Percentiles rank a stretch among this genome's conserved stretches.
phyloP scores from a whole-genome alignment of 768 basidiomycete genomes.

The Cytidiella melzeri region DNA sequence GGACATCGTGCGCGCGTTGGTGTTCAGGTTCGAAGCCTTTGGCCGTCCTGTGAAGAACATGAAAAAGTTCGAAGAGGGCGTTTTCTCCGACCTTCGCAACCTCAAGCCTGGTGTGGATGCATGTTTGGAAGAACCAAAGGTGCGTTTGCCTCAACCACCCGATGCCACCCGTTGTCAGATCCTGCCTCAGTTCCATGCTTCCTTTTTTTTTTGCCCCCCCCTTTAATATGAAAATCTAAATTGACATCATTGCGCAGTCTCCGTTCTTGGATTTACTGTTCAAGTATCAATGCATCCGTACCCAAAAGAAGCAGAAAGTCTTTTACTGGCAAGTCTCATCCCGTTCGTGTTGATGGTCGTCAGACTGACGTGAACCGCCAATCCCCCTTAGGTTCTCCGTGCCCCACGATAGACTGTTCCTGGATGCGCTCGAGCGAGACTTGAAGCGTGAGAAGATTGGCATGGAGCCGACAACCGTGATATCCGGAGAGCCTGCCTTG shows the following conservation, averaged over 20 bases:
- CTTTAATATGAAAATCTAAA: constrained; percentile 2
- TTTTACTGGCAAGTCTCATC: constrained; percentile 76
- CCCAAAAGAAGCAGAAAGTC: constrained; percentile 99
- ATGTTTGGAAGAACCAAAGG: constrained; percentile 94
- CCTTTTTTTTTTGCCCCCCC: not conserved
- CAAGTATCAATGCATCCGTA: constrained; percentile 95
- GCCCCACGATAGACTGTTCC: constrained; percentile 93
- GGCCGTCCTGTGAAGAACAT: constrained; percentile 85
- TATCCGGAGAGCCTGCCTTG: constrained; percentile 74
- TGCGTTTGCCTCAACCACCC: constrained; percentile 35
- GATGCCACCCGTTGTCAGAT: not conserved
- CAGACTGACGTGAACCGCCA: not conserved
- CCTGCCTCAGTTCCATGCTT: not conserved
- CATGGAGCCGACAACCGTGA: constrained; percentile 73
- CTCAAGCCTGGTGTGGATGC: constrained; percentile 92
- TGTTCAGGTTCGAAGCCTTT: constrained; percentile 93
- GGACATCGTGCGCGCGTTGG: constrained; percentile 90
- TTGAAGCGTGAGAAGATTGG: constrained; percentile 94
- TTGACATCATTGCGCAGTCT: constrained; percentile 45
- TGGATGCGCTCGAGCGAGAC: constrained; percentile 94
- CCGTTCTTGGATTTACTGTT: constrained; percentile 91
- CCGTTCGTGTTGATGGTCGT: not conserved
- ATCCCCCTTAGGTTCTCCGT: constrained; percentile 75
- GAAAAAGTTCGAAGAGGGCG: constrained; percentile 98
- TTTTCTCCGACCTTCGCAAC: constrained; percentile 90